These are phyloP conservation scores for Myxozyma lipomycoides DNA, from an alignment of 805 yeast species.

Conservation along the genomic window DNA sequence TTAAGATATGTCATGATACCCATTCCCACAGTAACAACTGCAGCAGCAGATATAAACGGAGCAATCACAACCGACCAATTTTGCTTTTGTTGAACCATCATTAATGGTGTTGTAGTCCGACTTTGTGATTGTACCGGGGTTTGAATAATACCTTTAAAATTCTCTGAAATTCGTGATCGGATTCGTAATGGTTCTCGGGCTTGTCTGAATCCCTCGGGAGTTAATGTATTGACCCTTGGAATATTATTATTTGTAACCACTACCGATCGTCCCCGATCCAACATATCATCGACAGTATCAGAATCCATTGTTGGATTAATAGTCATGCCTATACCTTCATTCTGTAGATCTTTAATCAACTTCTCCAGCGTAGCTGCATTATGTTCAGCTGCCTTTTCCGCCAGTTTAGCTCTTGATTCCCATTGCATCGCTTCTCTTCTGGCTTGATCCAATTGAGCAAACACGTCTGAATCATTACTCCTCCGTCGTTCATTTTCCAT, in stretches of 20 bases:
- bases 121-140: background rate
- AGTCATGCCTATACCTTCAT: constrained; percentile 5
- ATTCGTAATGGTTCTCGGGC: constrained; percentile 2
- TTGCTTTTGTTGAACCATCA: background rate
- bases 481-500: constrained; percentile 18
- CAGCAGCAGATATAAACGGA: constrained; percentile 22
- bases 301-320: background rate
- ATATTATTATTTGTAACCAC: background rate
- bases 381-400: constrained; percentile 18
- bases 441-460: constrained; percentile 19
- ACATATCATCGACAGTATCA: background rate
- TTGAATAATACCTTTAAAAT: background rate
- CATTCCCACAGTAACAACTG: constrained; percentile 22
- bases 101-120: background rate
- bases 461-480: constrained; percentile 6
- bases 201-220: constrained; percentile 15
- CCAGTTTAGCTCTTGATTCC: constrained; percentile 17
- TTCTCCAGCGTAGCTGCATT: constrained; percentile 12
- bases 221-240: constrained; percentile 7
- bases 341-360: constrained; percentile 5
- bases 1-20: constrained; percentile 20
- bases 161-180: background rate
- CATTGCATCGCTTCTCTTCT: constrained; percentile 12
- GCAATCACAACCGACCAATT: background rate
- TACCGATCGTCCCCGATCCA: background rate